Evolutionary conservation across 371 early-diverging fungal genomes (phyloP).

Genomic region (Lichtheimia hyalospora): DNA sequence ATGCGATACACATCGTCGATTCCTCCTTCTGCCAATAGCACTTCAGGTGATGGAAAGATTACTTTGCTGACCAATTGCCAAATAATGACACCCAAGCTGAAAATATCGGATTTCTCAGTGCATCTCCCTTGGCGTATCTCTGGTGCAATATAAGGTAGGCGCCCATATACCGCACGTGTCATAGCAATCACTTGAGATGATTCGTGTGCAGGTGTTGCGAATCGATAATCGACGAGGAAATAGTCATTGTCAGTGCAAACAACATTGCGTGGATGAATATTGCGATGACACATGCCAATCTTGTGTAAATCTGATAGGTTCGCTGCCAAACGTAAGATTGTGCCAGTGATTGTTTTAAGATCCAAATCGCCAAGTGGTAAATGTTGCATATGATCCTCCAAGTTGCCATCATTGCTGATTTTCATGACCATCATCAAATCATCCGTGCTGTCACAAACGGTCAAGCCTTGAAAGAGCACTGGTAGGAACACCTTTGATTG

Average conservation of each 20-base stretch:
- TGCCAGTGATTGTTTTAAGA: constrained; percentile 43
- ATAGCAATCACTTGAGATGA: constrained; percentile 40
- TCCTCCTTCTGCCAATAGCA: constrained; percentile 15
- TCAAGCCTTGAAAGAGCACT: constrained; percentile 42
- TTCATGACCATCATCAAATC: constrained; percentile 56
- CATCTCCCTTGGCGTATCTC: constrained; percentile 45
- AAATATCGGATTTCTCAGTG: constrained; percentile 48
- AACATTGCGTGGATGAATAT: constrained; percentile 44
- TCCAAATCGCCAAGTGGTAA: constrained; percentile 43
- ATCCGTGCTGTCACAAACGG: constrained; percentile 47
- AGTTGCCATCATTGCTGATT: constrained; percentile 40
- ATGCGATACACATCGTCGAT: constrained; percentile 37
- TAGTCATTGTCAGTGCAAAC: constrained; percentile 47
- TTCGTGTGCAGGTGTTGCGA: constrained; percentile 39
- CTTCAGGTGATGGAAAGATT: constrained; percentile 45
- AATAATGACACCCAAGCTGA: constrained; percentile 44
- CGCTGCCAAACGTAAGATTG: constrained; percentile 37
- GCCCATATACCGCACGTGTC: constrained; percentile 45
- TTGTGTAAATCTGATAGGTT: constrained; percentile 42
- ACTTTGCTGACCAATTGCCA: constrained; percentile 52
- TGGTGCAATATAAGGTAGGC: constrained; percentile 44
- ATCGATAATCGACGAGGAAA: constrained; percentile 49
- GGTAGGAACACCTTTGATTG: constrained; percentile 46
- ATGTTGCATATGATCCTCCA: constrained; percentile 47
- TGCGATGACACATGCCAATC: constrained; percentile 43